Evolutionary conservation across 2,329 filamentous ascomycete genomes (phyloP), one percentile per base, ranked within the genome.

Genomic region (Fusarium burgessii): DNA sequence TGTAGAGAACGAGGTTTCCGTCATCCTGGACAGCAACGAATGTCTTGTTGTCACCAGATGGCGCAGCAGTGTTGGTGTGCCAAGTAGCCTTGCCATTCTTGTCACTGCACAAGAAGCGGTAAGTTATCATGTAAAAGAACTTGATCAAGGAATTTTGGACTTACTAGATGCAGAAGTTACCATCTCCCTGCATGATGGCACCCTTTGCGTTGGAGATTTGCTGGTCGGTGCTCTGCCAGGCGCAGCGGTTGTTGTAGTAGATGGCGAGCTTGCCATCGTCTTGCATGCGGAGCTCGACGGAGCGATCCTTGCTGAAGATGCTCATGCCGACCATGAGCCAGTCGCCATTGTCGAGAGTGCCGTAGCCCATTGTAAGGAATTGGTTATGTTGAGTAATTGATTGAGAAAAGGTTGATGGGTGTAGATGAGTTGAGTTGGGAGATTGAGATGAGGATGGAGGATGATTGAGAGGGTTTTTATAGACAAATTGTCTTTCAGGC

Each of bases 261-360:
- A 63, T 25, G 32, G 58, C 62, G 7, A 65, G 49, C 43, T 65
- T 65, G 43, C 62, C 62, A 7, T 65, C 62, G n/a, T 65, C 50
- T 43, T 65, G 58, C 62, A 65, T 65, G 36, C 58, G 58, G 32
- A 65, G 62, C 43, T 65, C 62, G 8, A 63, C 50, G 7, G 58
- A 46, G 20, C 62, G 49, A 2, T 65, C 32, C n/a, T 57, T 41
- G 32, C 58, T 63, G 35, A 42, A 62, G 35, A 65, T 56, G 38
- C 62, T 65, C 49, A 57, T 56, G 15, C 43, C 58, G 3, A 57
- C 50, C 35, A 63, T 43, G 20, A 65, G 62, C 62, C 62, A 65
- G n/a, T 62, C 15, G 7, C 61, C 61, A 18, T 64, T 64, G 3
- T 63, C 60, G 5, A 63, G 60, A 60, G 59, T 62, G 11, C 43